These are phyloP conservation scores for Eucalyptus tenuipes DNA, from an alignment of 345 rosid genomes.

Conservation along the genomic window DNA sequence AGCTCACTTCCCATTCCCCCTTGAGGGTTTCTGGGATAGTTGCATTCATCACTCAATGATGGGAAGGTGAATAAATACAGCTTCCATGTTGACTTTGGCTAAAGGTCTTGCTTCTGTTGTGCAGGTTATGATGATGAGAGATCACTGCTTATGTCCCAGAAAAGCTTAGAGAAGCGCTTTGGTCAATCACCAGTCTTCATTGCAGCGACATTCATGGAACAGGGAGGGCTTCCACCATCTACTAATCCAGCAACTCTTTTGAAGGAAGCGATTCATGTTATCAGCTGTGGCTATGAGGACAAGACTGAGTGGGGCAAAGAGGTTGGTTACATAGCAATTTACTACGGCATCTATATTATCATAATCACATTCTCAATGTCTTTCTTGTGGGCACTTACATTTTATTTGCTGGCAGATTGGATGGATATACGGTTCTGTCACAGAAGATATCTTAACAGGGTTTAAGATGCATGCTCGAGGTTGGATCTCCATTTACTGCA, in stretches of 20 bases:
- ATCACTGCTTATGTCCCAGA: constrained; percentile 28
- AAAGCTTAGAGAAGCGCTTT: constrained; percentile 27
- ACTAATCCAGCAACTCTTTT: constrained; percentile 20
- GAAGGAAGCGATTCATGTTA: constrained; percentile 36
- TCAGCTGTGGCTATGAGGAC: constrained; percentile 35
- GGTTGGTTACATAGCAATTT: not conserved
- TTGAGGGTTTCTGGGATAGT: not conserved
- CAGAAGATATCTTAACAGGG: constrained; percentile 14
- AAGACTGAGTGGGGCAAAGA: constrained; percentile 38
- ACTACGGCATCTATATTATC: not conserved
- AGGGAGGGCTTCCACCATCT: constrained; percentile 24
- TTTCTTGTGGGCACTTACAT: not conserved
- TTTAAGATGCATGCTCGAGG: constrained; percentile 24
- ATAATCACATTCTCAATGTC: not conserved
- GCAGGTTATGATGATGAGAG: constrained; percentile 29
- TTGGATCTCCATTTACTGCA: constrained; percentile 35
- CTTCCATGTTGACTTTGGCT: not conserved
- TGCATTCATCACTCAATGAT: not conserved
- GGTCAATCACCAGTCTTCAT: constrained; percentile 30
- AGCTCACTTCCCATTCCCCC: not conserved
- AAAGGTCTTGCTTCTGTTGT: not conserved
- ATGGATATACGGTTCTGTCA: constrained; percentile 17
- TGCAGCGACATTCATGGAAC: constrained; percentile 28
- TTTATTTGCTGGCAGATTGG: constrained; percentile 2
- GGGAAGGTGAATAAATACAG: not conserved